Evolutionary conservation across 768 basidiomycete genomes (phyloP).

Genomic region (Cubamyces sp.): DNA sequence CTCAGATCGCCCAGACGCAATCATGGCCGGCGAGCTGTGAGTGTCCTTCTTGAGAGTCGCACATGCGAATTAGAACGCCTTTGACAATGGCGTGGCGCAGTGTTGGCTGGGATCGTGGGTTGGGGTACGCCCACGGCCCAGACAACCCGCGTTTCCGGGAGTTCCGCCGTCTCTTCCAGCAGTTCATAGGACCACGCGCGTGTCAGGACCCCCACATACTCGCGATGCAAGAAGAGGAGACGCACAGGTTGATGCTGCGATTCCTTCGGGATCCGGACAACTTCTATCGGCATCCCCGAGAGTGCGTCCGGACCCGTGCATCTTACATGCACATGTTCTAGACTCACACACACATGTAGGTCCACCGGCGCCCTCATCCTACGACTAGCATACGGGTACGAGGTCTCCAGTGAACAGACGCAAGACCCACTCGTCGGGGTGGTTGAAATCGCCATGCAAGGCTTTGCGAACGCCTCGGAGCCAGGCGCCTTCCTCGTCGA

Average conservation of each 20-base stretch:
- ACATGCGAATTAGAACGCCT: not conserved
- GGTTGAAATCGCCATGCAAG: slow-evolving; percentile 35
- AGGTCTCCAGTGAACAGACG: slow-evolving; percentile 24
- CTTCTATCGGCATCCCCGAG: slow-evolving; percentile 29
- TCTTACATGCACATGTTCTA: slow-evolving; percentile 5
- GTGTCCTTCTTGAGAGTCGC: not conserved
- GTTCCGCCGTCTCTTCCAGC: slow-evolving; percentile 39
- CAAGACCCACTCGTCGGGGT: slow-evolving; percentile 33
- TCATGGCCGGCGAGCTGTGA: slow-evolving; percentile 40
- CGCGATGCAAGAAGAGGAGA: slow-evolving; percentile 27
- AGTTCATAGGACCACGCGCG: slow-evolving; percentile 39
- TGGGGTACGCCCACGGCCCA: slow-evolving; percentile 40
- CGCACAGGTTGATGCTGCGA: slow-evolving; percentile 23
- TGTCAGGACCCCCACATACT: slow-evolving; percentile 26
- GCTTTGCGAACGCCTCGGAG: slow-evolving; percentile 29
- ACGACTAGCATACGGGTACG: slow-evolving; percentile 36
- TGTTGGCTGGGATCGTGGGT: slow-evolving; percentile 40
- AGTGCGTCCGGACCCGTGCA: slow-evolving; percentile 22
- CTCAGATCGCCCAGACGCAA: slow-evolving; percentile 37
- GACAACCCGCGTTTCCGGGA: slow-evolving; percentile 40
- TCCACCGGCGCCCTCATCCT: slow-evolving; percentile 35
- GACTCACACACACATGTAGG: slow-evolving; percentile 15
- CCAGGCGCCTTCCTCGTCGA: slow-evolving; percentile 45
- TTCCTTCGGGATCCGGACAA: slow-evolving; percentile 25
- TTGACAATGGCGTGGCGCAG: slow-evolving; percentile 14